A percentile compares a stretch with the other conserved stretches of the same genome.
These are phyloP conservation scores for Melianthus villosus DNA, from an alignment of 441 rosid species.

Conservation along the genomic window DNA sequence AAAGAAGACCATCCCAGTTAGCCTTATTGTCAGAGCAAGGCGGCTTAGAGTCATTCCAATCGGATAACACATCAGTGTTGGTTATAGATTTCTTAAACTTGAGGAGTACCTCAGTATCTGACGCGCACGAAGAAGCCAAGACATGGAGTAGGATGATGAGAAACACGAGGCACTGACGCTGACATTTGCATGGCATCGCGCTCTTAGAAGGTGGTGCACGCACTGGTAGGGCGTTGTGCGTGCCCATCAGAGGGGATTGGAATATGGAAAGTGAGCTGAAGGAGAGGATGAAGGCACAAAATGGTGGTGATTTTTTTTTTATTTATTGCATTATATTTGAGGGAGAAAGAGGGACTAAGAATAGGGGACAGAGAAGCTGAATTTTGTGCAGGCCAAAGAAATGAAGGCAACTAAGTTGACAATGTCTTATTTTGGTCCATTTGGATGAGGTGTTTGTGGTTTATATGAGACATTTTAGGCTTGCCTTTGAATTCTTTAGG, in stretches of 20 bases:
- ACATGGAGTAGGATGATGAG: conserved; percentile 3
- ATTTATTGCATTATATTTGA: neutral
- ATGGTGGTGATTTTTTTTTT: neutral
- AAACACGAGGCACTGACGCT: neutral
- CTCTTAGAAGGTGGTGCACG: conserved; percentile 12
- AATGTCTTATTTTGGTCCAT: too few species aligned
- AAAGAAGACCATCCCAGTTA: conserved; percentile 57
- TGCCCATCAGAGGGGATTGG: conserved; percentile 27
- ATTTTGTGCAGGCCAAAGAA: too few species aligned
- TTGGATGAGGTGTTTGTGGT: too few species aligned
- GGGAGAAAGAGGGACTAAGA: too few species aligned
- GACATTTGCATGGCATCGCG: conserved; percentile 1
- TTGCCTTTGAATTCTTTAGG: too few species aligned
- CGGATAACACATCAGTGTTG: conserved; percentile 3
- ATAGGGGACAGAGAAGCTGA: too few species aligned
- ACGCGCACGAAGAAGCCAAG: conserved; percentile 9
- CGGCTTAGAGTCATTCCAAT: conserved; percentile 27
- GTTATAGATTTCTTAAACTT: conserved; percentile 35
- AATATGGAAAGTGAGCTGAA: conserved; percentile 5
- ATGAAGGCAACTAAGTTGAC: too few species aligned
- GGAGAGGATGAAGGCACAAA: neutral
- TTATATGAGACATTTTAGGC: too few species aligned
- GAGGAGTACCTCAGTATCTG: conserved; percentile 33
- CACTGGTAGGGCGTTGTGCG: conserved; percentile 30
- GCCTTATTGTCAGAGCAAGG: conserved; percentile 32